These are phyloP conservation scores for Botrytis fabae DNA, from an alignment of 2,329 filamentous ascomycete genomes.

Conservation along the genomic window DNA sequence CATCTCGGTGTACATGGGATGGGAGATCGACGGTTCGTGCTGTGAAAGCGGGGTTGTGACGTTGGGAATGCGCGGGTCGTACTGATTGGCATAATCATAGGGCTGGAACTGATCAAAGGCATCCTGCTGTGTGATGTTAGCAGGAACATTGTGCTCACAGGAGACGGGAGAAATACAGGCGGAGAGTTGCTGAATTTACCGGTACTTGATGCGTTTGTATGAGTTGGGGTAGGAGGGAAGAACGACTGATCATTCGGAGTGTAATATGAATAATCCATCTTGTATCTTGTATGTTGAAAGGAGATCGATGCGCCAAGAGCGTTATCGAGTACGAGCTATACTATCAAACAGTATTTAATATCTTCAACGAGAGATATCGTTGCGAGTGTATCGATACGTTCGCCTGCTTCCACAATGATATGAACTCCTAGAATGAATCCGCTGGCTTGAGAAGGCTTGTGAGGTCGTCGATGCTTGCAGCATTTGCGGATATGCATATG, in stretches of 20 bases:
- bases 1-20: conserved; percentile 35
- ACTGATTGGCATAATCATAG: conserved; percentile 38
- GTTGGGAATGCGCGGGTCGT: conserved; percentile 27
- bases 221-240: conserved; percentile 45
- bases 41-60: conserved; percentile 36
- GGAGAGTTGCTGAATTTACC: conserved; percentile 50
- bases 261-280: conserved; percentile 61
- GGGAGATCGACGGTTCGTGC: conserved; percentile 34
- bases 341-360: not conserved
- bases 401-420: not conserved
- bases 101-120: conserved; percentile 37
- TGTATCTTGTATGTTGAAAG: conserved; percentile 41
- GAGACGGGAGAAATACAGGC: conserved; percentile 39
- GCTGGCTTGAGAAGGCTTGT: not conserved
- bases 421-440: not conserved
- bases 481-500: not conserved
- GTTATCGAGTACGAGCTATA: not conserved
- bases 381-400: not conserved
- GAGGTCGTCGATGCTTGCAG: not conserved
- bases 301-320: not conserved
- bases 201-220: conserved; percentile 42
- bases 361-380: not conserved
- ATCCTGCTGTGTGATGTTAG: conserved; percentile 38
- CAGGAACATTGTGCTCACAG: not conserved
- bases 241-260: conserved; percentile 47